Evolutionary conservation across 257 asterid species (phyloP), one percentile per base, ranked within the genome.

Genomic region (Rhazya stricta): DNA sequence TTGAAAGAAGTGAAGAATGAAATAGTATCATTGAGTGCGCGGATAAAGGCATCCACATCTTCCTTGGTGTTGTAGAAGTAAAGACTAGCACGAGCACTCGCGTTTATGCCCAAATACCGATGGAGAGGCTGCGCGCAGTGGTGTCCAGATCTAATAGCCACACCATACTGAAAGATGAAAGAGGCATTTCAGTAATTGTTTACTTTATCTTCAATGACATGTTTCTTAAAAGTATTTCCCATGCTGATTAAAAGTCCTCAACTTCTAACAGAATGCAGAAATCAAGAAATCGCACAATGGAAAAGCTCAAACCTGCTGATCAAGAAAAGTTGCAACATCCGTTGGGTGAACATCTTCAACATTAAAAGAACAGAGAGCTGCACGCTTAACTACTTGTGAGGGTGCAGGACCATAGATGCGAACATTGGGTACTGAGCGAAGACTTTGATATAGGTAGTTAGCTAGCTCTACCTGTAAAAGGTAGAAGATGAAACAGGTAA

Each of bases 111-210:
- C 79, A 94, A 71, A 76, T 86, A 81, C 18, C 89, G 89, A 78
- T 94, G 98, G 48, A 94, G 96, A 67, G 96, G 97, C 82, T 92
- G 98, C 32, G 99, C 99, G 42, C 99, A 94, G 73, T 94, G 98
- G 79, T 92, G 99, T 3, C 99, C 98, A 9, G 99, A 90, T 83
- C 99, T 87, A 73, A 94, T 81, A 29, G 96, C 99, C 25, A 94
- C 86, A 34, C 96, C 86, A 53, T 94, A 97, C 97, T 94, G 97
- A 63, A 73, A 76, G 72, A 43, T 34, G 3, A 29, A 53, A 4
- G 46, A 32, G 8, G 63, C 45, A 32, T 69, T 65, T 27, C 39
- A 48, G 6, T 39, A 3, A 9, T 25, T 39, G 27, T 53, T 23
- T 9, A 41, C 1, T 41, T 23, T 7, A 57, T 4, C 0, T 67